A percentile compares a stretch with the other conserved stretches of the same genome.
Conservation (phyloP, 2,329 filamentous ascomycete species). For the Pezicula neosporulosa region DNA sequence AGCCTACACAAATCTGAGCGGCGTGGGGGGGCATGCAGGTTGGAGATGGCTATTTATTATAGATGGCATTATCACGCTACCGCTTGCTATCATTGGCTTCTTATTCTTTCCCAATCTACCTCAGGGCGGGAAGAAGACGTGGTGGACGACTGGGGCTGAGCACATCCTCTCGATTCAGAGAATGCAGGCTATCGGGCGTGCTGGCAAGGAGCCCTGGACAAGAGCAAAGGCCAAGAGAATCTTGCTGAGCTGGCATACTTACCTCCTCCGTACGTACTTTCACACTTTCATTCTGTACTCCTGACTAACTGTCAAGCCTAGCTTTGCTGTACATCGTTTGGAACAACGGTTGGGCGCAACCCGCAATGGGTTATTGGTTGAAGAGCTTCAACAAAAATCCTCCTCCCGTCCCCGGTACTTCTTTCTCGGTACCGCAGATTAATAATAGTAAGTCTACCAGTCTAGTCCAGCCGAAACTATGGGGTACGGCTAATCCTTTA, state of each 20-base stretch:
- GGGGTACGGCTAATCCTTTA: background rate
- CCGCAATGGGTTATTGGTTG: constrained; percentile 38
- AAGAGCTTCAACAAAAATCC: constrained; percentile 35
- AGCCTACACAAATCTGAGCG: background rate
- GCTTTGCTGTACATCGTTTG: constrained; percentile 33
- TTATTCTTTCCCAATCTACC: constrained; percentile 22
- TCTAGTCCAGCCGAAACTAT: background rate
- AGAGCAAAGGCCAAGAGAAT: constrained; percentile 30
- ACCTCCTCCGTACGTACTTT: constrained; percentile 28
- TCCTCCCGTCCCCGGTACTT: constrained; percentile 31
- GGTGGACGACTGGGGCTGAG: constrained; percentile 23
- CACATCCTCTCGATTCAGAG: constrained; percentile 18
- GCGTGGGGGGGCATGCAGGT: background rate
- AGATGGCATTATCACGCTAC: constrained; percentile 28
- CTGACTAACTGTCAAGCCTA: constrained; percentile 5
- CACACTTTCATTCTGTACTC: background rate
- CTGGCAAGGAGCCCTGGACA: constrained; percentile 33
- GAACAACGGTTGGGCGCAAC: constrained; percentile 33
- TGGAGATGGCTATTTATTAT: constrained; percentile 35
- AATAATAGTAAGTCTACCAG: constrained; percentile 28
- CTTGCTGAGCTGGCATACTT: constrained; percentile 35
- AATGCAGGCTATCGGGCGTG: constrained; percentile 31
- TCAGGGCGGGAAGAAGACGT: constrained; percentile 26
- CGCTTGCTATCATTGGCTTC: constrained; percentile 24
- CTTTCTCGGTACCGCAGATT: constrained; percentile 30